Evolutionary conservation across 108 stramenopile species (phyloP).

Genomic region (Asterionellopsis glacialis): DNA sequence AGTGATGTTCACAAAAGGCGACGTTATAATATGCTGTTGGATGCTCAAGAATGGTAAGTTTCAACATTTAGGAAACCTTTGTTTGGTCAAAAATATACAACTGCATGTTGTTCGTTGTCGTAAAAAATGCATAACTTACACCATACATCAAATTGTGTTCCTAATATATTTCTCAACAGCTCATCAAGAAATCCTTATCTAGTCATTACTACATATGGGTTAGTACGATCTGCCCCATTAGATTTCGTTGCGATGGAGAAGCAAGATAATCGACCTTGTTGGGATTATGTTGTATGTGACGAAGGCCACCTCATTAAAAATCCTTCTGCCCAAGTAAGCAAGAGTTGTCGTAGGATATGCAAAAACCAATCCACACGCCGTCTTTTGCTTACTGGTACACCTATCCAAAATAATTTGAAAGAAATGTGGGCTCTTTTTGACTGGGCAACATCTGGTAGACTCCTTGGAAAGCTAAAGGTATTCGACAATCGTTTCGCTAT

Average conservation of each 20-base stretch:
- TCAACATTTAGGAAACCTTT: neutral
- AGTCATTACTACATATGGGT: constrained; percentile 77
- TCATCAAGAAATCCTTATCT: constrained; percentile 39
- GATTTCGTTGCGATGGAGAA: constrained; percentile 16
- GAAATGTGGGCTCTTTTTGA: constrained; percentile 95
- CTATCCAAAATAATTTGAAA: constrained; percentile 85
- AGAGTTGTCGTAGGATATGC: constrained; percentile 53
- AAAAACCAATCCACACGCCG: constrained; percentile 47
- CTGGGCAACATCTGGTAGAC: constrained; percentile 69
- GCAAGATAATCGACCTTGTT: constrained; percentile 22
- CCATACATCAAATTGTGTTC: no score
- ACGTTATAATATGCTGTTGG: constrained; percentile 34
- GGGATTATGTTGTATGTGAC: constrained; percentile 94
- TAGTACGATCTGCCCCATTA: constrained; percentile 21
- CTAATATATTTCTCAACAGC: constrained; percentile 6
- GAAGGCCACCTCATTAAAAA: constrained; percentile 97
- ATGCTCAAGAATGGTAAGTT: constrained; percentile 46
- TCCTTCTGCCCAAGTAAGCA: constrained; percentile 62
- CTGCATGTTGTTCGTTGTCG: no score
- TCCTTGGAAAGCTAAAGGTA: constrained; percentile 47
- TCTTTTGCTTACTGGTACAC: constrained; percentile 90
- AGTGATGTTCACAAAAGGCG: constrained; percentile 36
- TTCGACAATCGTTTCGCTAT: constrained; percentile 61
- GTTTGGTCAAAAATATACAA: no score
- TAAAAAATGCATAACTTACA: no score